Evolutionary conservation across 108 stramenopile genomes (phyloP).

Genomic region (Aurantiochytrium sp.): DNA sequence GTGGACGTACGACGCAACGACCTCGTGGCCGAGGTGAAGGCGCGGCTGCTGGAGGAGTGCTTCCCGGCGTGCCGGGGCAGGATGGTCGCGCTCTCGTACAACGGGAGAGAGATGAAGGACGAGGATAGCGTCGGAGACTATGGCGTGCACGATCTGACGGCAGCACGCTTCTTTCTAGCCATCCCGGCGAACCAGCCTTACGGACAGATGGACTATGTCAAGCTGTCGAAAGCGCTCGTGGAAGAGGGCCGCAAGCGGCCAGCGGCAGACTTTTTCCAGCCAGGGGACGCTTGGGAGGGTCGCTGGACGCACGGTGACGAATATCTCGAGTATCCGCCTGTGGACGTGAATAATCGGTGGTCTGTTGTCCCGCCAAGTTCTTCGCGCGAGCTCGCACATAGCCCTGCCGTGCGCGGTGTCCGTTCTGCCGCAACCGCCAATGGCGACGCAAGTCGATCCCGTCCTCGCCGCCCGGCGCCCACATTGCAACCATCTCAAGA

Average conservation of each 20-base stretch:
- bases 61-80: neutral
- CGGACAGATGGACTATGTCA: neutral
- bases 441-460: neutral
- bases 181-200: neutral
- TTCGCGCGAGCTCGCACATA: neutral
- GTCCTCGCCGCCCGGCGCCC: neutral
- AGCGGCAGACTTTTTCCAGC: neutral
- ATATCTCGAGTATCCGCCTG: neutral
- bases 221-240: neutral
- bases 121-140: neutral
- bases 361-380: neutral
- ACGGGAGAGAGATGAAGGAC: neutral
- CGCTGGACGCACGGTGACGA: neutral
- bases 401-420: neutral
- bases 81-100: neutral
- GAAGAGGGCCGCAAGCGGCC: neutral
- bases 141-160: neutral
- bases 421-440: neutral
- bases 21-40: constrained; percentile 1
- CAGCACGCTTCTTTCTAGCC: neutral
- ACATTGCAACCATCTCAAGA: neutral
- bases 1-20: neutral
- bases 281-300: constrained; percentile 7
- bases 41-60: neutral
- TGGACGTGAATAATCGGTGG: neutral